Evolutionary conservation across 495 filamentous ascomycete genomes (phyloP).

Genomic region (Neurospora africana): DNA sequence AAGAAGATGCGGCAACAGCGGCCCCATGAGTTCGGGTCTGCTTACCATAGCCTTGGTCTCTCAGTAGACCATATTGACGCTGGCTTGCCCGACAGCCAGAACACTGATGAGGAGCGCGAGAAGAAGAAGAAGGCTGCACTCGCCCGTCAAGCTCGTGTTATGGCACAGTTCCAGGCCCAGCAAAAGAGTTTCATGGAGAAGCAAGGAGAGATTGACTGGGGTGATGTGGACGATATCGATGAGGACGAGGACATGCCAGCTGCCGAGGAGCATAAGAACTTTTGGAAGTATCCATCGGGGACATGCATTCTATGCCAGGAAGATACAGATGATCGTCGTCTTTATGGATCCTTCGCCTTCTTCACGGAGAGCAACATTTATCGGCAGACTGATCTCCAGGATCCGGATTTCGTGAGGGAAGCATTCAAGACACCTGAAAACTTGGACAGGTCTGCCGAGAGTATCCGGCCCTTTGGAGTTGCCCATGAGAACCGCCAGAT

Average conservation of each 20-base stretch:
- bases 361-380: slow-evolving; percentile 80
- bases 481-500: slow-evolving; percentile 71
- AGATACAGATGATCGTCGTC: slow-evolving; percentile 76
- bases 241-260: slow-evolving; percentile 60
- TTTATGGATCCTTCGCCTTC: slow-evolving; percentile 87
- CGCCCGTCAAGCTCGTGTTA: slow-evolving; percentile 80
- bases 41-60: slow-evolving; percentile 40
- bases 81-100: slow-evolving; percentile 42
- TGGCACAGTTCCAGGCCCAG: slow-evolving; percentile 95
- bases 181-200: slow-evolving; percentile 87
- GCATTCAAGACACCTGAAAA: slow-evolving; percentile 64
- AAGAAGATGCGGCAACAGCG: slow-evolving; percentile 76
- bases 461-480: slow-evolving; percentile 78
- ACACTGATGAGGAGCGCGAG: slow-evolving; percentile 61
- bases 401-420: slow-evolving; percentile 77
- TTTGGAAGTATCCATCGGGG: slow-evolving; percentile 88
- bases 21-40: slow-evolving; percentile 55
- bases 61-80: slow-evolving; percentile 43
- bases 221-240: slow-evolving; percentile 52
- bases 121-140: slow-evolving; percentile 79
- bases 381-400: slow-evolving; percentile 70
- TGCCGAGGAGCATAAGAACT: slow-evolving; percentile 54
- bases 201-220: slow-evolving; percentile 78
- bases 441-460: slow-evolving; percentile 73
- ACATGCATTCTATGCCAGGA: slow-evolving; percentile 96